Percentiles rank a stretch among this genome's conserved stretches.
phyloP scores from a whole-genome alignment of 306 rosid species.

The Neltuma alba region DNA sequence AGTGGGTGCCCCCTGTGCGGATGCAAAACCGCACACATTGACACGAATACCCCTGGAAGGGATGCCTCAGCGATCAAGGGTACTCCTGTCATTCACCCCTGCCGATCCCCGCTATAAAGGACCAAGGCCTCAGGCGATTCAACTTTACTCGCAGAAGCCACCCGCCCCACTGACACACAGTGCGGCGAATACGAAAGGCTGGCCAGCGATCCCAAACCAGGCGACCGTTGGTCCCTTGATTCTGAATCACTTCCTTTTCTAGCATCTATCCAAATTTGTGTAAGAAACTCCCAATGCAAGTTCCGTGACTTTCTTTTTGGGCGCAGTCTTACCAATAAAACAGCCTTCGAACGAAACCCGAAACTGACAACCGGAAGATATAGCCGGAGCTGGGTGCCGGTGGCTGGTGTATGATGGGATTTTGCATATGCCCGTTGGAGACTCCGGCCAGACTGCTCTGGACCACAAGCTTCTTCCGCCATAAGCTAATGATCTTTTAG shows the following conservation, averaged over 20 bases:
- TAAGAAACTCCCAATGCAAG: slow-evolving; percentile 5
- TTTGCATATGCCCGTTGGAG: slow-evolving; percentile 79
- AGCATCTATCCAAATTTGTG: neutral
- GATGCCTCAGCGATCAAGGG: slow-evolving; percentile 9
- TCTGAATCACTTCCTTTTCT: neutral
- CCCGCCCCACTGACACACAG: slow-evolving; percentile 28
- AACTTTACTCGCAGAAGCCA: slow-evolving; percentile 66
- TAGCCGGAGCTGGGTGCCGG: slow-evolving; percentile 46
- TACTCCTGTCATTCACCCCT: slow-evolving; percentile 2
- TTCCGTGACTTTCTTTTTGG: neutral
- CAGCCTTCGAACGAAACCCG: neutral
- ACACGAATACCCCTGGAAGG: neutral
- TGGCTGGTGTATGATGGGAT: slow-evolving; percentile 83
- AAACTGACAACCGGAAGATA: slow-evolving; percentile 31
- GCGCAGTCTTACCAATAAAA: slow-evolving; percentile 14
- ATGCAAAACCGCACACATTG: neutral
- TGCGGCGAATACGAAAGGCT: slow-evolving; percentile 7
- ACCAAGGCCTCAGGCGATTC: neutral
- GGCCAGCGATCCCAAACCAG: slow-evolving; percentile 46
- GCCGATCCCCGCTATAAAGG: slow-evolving; percentile 42
- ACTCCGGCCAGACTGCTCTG: slow-evolving; percentile 94
- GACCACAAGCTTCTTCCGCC: slow-evolving; percentile 99
- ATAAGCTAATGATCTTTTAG: slow-evolving; percentile 94
- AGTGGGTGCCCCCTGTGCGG: neutral
- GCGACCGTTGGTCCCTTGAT: neutral